Base-by-base conservation (phyloP, 2,329 filamentous ascomycete genomes). In the Laburnicola sp. region DNA sequence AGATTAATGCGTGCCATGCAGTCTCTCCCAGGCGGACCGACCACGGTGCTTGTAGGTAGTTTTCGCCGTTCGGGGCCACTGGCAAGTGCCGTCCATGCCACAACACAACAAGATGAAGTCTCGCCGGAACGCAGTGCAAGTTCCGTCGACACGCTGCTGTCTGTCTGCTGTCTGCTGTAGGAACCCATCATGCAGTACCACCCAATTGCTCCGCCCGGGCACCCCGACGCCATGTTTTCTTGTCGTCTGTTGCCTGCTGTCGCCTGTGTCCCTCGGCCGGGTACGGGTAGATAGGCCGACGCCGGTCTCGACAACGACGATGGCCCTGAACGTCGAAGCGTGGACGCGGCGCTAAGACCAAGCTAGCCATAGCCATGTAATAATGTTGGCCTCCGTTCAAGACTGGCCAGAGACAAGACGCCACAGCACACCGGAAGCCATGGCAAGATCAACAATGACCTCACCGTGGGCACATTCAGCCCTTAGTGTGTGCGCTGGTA, bases 151-250 rank as follows among this genome's bases (percentile, higher is more conserved):
- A 16, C 16, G n/a, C n/a, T 27, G 39, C 36, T 38, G 23, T 23
- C 41, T 28, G 31, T 6, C 44, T 43, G 49, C 38, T 38, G 21
- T 28, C 27, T 30, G 21, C 28, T 38, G 25, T 48, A 45, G 31
- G 39, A 23, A 51, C 47, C 40, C 39, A 37, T 49, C 38, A 50
- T 16, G 16, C 16, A 16, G 16, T 16, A 16, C 16, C 16, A 16
- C 16, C 16, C 16, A 16, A 51, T 58, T 57, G 53, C 48, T 53
- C 54, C 48, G 55, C 52, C 48, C 52, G 54, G 47, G 48, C 59
- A 46, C 51, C 45, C 50, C 51, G 37, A 40, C 47, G 44, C 50
- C 53, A 60, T 46, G 45, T 16, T 43, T 53, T 41, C 47, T 31
- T 21, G 47, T 32, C 46, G 37, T 44, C 40, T 28, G 36, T 8